Evolutionary conservation across 345 rosid genomes (phyloP).

Genomic region (Corymbia maculata): DNA sequence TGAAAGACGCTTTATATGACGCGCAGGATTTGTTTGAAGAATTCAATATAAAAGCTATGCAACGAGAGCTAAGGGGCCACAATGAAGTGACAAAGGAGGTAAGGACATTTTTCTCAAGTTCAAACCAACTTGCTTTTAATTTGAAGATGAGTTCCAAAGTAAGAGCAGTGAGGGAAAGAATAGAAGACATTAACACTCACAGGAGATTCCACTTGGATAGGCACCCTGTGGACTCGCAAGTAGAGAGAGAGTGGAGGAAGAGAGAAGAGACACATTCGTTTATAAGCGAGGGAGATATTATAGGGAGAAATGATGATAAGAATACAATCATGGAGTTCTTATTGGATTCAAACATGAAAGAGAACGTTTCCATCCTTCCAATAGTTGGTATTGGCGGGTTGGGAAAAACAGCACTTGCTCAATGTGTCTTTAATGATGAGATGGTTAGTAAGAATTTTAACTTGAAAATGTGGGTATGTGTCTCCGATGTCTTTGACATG

Average conservation of each 20-base stretch:
- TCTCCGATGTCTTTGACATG: accelerated
- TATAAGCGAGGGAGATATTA: not conserved
- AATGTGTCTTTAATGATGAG: accelerated
- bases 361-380: not conserved
- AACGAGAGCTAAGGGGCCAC: not conserved
- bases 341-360: accelerated
- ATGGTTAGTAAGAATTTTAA: accelerated
- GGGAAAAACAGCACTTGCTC: not conserved
- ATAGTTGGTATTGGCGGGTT: not conserved
- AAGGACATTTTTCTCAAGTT: not conserved
- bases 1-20: constrained; percentile 13
- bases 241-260: too few species aligned
- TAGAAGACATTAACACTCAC: not conserved
- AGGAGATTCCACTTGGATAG: not conserved
- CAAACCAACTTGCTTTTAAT: not conserved
- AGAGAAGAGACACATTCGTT: not conserved
- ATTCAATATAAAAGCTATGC: constrained; percentile 1
- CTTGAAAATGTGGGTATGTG: not conserved
- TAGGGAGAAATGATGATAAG: not conserved
- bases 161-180: not conserved
- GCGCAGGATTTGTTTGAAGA: constrained; percentile 24
- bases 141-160: not conserved
- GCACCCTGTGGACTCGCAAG: not conserved
- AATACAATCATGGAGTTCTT: accelerated
- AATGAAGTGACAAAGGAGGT: not conserved